Base-by-base conservation (phyloP, 169 alveolate genomes). In the Neospora caninum region DNA sequence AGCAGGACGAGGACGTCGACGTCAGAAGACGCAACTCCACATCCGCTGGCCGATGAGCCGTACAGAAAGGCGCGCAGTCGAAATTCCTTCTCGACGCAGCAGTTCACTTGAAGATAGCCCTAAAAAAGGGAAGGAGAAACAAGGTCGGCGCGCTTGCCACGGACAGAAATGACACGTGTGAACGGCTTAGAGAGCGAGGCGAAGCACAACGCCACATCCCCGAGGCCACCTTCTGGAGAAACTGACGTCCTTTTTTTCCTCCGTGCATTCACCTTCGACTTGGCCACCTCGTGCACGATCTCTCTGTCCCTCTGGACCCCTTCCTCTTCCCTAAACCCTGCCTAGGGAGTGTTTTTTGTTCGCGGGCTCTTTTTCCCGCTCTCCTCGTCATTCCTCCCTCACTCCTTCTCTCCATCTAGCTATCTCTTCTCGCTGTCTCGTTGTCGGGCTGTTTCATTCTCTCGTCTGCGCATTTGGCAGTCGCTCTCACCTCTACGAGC, bases 21-120 rank as follows among this genome's bases (percentile, higher is more conserved):
- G 84, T 73, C 84, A 16, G 84, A 73, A 31, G 84, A 31, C 1
- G 43, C 39, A 20, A 73, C n/a, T 31, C 84, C 84, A 43, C 84
- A 73, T 41, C 84, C 84, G 43, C 84, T 73, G 43, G 84, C 84
- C 25, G 84, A 31, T 1, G 84, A 73, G 27, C 84, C 84, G 84
- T 34, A 73, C n/a, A 73, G 42, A 18, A 73, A n/a, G 43, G 84
- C 41, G 25, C 84, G 84, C 9, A 73, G 43, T 2, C 27, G 1
- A 43, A 73, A 73, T n/a, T 73, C 84, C 43, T 73, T 36, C 20
- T 73, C 84, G 31, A 73, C 84, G 43, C 84, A 73, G 16, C 0
- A 18, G 20, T 36, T 73, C 42, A 73, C 84, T 73, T 73, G 84
- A 13, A 73, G 84, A 22, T 73, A 73, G 39, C 84, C 84, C 84